phyloP scores from a whole-genome alignment of 192 early-diverging fungal species.

The Entophlyctis helioformis region DNA sequence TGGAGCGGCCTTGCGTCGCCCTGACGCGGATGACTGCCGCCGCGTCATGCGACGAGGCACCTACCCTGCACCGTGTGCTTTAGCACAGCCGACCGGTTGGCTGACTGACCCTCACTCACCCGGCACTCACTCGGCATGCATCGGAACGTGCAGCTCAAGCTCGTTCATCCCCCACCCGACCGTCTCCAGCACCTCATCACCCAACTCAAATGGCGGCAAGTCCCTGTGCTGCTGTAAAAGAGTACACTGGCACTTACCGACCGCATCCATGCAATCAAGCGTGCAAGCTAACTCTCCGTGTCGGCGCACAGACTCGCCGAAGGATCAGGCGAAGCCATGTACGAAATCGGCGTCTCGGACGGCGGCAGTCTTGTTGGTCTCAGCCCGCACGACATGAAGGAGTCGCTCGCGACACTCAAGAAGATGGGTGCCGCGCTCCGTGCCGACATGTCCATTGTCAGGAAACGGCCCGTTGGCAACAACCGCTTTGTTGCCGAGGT shows the following conservation, averaged over 20 bases:
- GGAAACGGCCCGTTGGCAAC: slow-evolving; percentile 21
- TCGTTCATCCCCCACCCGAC: slow-evolving; percentile 52
- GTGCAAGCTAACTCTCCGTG: too few species aligned
- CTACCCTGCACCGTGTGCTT: too few species aligned
- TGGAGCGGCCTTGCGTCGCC: too few species aligned
- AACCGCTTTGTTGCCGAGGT: slow-evolving; percentile 62
- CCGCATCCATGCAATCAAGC: too few species aligned
- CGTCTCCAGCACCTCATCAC: slow-evolving; percentile 78
- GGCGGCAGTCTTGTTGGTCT: slow-evolving; percentile 69
- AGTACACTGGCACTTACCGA: too few species aligned
- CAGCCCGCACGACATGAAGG: slow-evolving; percentile 41
- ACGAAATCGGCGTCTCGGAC: slow-evolving; percentile 83
- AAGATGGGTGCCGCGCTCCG: slow-evolving; percentile 48
- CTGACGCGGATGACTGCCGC: too few species aligned
- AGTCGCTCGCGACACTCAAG: slow-evolving; percentile 46
- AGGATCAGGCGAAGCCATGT: slow-evolving; percentile 75
- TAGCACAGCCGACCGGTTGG: too few species aligned
- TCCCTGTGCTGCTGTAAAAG: neutral
- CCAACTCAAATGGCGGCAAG: slow-evolving; percentile 78
- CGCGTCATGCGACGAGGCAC: too few species aligned
- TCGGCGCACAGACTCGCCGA: slow-evolving; percentile 55
- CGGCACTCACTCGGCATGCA: too few species aligned
- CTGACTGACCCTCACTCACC: too few species aligned
- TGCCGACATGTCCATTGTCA: slow-evolving; percentile 58
- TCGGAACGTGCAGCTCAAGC: slow-evolving; percentile 42